Conservation (phyloP, 495 filamentous ascomycete species). For the Usnea hakonensis region DNA sequence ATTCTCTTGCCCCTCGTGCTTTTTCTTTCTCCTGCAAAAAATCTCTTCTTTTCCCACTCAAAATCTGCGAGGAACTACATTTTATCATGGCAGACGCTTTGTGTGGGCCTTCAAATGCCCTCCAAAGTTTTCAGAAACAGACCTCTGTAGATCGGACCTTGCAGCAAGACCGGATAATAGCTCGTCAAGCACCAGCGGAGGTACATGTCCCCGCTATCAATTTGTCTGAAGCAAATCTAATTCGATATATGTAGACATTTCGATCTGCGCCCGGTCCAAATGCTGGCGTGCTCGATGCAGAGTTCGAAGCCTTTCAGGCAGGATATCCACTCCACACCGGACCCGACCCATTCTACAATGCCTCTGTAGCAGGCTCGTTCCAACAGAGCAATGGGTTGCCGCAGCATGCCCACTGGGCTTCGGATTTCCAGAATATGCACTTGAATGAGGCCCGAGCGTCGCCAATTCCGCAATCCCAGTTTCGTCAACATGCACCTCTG, state of each 20-base stretch:
- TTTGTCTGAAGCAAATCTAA: conserved; percentile 24
- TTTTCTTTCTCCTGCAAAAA: background rate
- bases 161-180: conserved; percentile 71
- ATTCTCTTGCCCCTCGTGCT: background rate
- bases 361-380: conserved; percentile 18
- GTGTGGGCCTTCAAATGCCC: conserved; percentile 84
- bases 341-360: conserved; percentile 12
- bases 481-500: conserved; percentile 28
- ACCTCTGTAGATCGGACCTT: conserved; percentile 65
- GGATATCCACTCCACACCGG: conserved; percentile 35
- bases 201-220: conserved; percentile 31
- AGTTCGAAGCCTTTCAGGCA: conserved; percentile 66
- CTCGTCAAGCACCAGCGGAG: conserved; percentile 47
- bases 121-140: conserved; percentile 80
- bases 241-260: conserved; percentile 44
- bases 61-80: background rate
- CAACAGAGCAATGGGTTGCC: conserved; percentile 18
- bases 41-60: too few relatives aligned
- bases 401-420: conserved; percentile 36
- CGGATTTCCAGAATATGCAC: conserved; percentile 44
- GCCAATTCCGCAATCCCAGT: conserved; percentile 31
- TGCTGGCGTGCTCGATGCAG: conserved; percentile 52
- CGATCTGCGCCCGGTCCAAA: conserved; percentile 47
- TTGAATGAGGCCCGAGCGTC: conserved; percentile 33
- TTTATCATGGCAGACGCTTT: conserved; percentile 71